These are phyloP conservation scores for Populus hybrid DNA, from an alignment of 441 rosid genomes.

Conservation along the genomic window DNA sequence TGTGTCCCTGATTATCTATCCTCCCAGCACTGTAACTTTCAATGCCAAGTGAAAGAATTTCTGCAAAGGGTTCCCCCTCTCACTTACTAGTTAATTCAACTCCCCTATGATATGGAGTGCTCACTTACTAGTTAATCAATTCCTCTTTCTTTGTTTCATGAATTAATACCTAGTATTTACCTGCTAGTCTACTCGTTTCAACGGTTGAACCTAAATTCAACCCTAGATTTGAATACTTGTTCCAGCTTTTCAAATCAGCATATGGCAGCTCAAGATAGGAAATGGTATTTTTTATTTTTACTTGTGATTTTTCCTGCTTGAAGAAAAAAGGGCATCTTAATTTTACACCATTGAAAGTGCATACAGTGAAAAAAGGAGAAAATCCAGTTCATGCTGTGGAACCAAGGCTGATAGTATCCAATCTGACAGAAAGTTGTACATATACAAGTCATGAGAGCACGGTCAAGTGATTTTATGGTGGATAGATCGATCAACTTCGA, in stretches of 20 bases:
- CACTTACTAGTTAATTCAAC: background rate
- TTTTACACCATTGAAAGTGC: constrained; percentile 24
- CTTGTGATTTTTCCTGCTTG: background rate
- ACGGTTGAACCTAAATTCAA: too few relatives aligned
- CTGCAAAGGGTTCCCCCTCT: background rate
- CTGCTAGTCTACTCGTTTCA: background rate
- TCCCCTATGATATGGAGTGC: too few relatives aligned
- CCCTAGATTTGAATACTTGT: background rate
- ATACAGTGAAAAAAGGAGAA: background rate
- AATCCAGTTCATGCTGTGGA: background rate
- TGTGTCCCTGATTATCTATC: background rate
- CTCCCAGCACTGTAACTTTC: constrained; percentile 24
- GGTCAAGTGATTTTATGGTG: background rate
- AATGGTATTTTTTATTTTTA: background rate
- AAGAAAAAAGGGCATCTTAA: constrained; percentile 4
- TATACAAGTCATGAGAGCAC: background rate
- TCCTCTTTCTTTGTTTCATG: background rate
- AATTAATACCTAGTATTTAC: background rate
- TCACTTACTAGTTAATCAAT: too few relatives aligned
- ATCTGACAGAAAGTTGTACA: background rate
- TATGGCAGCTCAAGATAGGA: background rate
- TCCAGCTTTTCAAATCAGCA: constrained; percentile 6
- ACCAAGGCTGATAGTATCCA: background rate
- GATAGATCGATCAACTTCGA: background rate
- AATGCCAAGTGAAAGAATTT: constrained; percentile 19